Percentiles rank a stretch among this genome's conserved stretches.
Evolutionary conservation across 2,329 filamentous ascomycete genomes (phyloP).

Genomic region (Diaporthe sp.): DNA sequence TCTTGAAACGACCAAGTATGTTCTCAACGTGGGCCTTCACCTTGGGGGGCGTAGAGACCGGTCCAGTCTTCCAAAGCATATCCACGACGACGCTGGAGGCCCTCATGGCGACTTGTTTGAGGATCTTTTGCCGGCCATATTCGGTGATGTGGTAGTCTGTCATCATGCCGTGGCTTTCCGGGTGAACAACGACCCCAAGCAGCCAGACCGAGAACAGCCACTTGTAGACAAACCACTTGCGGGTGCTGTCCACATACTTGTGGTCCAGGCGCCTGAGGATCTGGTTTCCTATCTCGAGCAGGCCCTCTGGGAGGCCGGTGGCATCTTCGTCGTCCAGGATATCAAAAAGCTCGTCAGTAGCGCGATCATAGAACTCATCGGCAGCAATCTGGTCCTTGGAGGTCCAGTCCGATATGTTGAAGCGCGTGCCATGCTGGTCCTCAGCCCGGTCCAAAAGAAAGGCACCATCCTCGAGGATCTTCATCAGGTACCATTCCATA

Average conservation of each 20-base stretch:
- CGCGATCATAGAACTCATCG: conserved; percentile 89
- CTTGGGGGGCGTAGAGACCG: conserved; percentile 71
- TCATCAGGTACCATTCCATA: conserved; percentile 95
- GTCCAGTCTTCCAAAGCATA: conserved; percentile 77
- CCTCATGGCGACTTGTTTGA: conserved; percentile 83
- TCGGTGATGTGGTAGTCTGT: conserved; percentile 93
- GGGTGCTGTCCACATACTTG: conserved; percentile 79
- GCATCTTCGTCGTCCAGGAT: conserved; percentile 87
- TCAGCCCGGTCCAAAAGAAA: conserved; percentile 90
- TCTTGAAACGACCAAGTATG: conserved; percentile 75
- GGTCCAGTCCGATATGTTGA: conserved; percentile 79
- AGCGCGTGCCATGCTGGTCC: conserved; percentile 78
- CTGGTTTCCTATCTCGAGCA: conserved; percentile 86
- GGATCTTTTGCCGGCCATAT: conserved; percentile 85
- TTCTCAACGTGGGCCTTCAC: conserved; percentile 79
- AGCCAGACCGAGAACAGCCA: conserved; percentile 95
- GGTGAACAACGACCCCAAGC: conserved; percentile 85
- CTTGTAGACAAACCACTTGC: conserved; percentile 87
- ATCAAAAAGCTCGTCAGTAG: conserved; percentile 84
- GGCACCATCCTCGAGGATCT: conserved; percentile 91
- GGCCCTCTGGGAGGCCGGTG: conserved; percentile 87
- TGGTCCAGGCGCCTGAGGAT: conserved; percentile 82
- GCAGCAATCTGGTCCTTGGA: conserved; percentile 84
- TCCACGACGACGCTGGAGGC: conserved; percentile 85
- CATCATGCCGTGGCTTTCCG: conserved; percentile 85